Evolutionary conservation across 768 basidiomycete genomes (phyloP).

Genomic region (Leccinum barrowsii): DNA sequence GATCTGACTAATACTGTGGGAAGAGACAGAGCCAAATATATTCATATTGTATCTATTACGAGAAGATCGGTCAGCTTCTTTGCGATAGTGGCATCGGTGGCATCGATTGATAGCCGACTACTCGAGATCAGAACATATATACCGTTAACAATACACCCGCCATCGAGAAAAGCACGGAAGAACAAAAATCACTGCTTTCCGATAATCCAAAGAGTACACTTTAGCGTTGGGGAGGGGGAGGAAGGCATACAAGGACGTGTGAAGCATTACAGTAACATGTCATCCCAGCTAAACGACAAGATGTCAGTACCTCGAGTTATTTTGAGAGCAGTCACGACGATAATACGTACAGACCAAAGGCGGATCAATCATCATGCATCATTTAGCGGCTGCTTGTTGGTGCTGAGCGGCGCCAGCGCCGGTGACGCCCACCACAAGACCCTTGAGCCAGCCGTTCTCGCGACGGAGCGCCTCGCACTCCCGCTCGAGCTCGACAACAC

Average conservation of each 20-base stretch:
- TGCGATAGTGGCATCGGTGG: neutral
- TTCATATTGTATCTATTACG: neutral
- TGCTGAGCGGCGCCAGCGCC: constrained; percentile 51
- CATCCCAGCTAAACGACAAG: neutral
- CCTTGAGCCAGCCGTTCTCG: constrained; percentile 93
- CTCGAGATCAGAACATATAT: constrained; percentile 1
- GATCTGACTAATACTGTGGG: neutral
- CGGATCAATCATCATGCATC: too few relatives aligned
- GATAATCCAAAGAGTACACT: neutral
- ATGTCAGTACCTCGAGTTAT: neutral
- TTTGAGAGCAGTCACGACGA: neutral
- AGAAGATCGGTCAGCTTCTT: neutral
- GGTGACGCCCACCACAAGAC: constrained; percentile 84
- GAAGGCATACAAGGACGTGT: neutral
- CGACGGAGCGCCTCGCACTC: constrained; percentile 85
- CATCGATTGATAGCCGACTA: neutral
- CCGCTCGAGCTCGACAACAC: constrained; percentile 79
- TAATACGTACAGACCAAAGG: constrained; percentile 2
- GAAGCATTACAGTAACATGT: neutral
- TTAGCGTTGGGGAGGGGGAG: neutral
- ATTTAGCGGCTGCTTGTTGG: constrained; percentile 20
- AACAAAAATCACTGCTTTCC: neutral
- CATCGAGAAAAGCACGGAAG: neutral
- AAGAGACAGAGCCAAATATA: neutral
- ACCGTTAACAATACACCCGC: constrained; percentile 22